Evolutionary conservation across 768 basidiomycete species (phyloP), one percentile per base, ranked within the genome.

Genomic region (Naganishia onofrii): DNA sequence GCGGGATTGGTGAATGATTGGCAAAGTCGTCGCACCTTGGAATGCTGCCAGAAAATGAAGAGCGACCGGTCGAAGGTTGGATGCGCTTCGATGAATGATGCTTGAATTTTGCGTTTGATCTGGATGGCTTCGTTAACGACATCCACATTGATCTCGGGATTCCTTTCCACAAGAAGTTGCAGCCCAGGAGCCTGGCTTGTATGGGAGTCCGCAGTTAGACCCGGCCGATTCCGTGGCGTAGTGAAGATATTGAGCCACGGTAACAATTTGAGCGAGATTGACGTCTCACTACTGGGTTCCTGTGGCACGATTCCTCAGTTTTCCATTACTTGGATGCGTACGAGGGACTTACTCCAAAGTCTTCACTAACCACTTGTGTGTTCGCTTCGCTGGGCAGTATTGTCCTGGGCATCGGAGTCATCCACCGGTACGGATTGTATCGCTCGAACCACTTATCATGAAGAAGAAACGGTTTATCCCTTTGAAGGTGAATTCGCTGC

Each of bases 41-140:
- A 91, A 72, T 87, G 85, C 81, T 95, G 92, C 1, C 89, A 86
- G 78, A 97, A 89, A 23, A 95, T 71, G 90, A 91, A 96, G 71
- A 97, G 89, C 0, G 90, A 87, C 76, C 88, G 90, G 81, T 97
- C 94, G 76, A 90, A 98, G 2, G 88, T 85, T 0, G 95, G 93
- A 81, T 96, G 90, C 67, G 89, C 86, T 1, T 86, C 87, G 73
- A 96, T 95, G 79, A 95, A 93, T 73, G 94, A 91, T 0, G 89
- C 88, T 76, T 88, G 90, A 74, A 87, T 86, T 9, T 90, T 90
- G 8, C 87, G 85, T 23, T 85, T 85, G 81, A 94, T 91, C 68
- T 87, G 85, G 44, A 85, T 72, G 23, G 85, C 85, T 75, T 94
- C 90, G 70, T 85, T 84, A 10, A 84, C 76, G 53, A 88, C 86